Percentiles rank a stretch among this genome's conserved stretches.
phyloP scores from a whole-genome alignment of 2,329 filamentous ascomycete species.

The Oidium heveae region DNA sequence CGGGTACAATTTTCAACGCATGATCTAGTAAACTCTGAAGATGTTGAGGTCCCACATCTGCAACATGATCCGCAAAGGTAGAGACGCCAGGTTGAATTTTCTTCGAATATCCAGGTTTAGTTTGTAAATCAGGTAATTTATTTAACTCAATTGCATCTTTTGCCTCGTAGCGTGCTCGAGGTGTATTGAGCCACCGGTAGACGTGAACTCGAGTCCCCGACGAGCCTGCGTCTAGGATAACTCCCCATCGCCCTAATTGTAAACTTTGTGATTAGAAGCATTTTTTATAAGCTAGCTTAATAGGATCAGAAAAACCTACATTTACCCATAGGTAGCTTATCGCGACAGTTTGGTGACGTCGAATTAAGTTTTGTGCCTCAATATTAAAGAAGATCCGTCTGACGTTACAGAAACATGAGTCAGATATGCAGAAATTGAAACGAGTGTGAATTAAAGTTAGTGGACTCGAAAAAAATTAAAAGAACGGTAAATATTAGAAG shows the following conservation, averaged over 20 bases:
- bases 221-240: slow-evolving; percentile 92
- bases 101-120: slow-evolving; percentile 69
- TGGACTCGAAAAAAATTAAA: no score
- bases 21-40: slow-evolving; percentile 58
- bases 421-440: no score
- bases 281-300: neutral
- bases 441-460: no score
- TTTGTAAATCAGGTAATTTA: slow-evolving; percentile 54
- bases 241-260: slow-evolving; percentile 40
- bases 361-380: no score
- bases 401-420: no score
- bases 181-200: slow-evolving; percentile 73
- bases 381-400: no score
- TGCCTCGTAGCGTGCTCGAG: slow-evolving; percentile 36
- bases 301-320: slow-evolving; percentile 7
- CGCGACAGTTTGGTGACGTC: neutral
- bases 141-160: slow-evolving; percentile 29
- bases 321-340: slow-evolving; percentile 11
- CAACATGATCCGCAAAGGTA: slow-evolving; percentile 56
- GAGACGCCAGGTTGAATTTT: slow-evolving; percentile 90
- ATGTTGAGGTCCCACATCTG: slow-evolving; percentile 58
- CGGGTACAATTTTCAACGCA: slow-evolving; percentile 54
- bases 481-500: no score
- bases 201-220: slow-evolving; percentile 89
- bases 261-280: slow-evolving; percentile 1